Conservation (phyloP, 2,329 filamentous ascomycete species). For the Phialophora macrospora region DNA sequence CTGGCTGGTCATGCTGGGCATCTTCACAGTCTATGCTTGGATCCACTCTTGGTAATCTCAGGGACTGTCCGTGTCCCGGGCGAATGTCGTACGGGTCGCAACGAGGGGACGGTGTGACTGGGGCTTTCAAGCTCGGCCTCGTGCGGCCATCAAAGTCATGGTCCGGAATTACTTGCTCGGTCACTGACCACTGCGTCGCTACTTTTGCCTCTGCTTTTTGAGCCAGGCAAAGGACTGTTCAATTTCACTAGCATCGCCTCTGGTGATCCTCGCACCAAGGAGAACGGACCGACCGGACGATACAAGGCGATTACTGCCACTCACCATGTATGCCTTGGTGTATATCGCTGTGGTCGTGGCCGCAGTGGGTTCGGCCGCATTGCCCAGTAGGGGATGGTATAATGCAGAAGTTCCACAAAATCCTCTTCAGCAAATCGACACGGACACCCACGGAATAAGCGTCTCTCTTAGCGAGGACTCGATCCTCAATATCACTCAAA, state of each 20-base stretch:
- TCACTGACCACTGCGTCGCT: background rate
- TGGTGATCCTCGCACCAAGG: background rate
- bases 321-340: background rate
- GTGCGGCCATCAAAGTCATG: background rate
- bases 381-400: background rate
- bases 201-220: background rate
- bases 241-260: background rate
- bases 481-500: slow-evolving; percentile 23
- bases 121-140: background rate
- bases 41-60: background rate
- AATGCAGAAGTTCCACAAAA: background rate
- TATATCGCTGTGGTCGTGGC: background rate
- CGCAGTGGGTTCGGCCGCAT: background rate
- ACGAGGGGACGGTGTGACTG: slow-evolving; percentile 4
- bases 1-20: background rate
- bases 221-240: background rate
- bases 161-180: background rate
- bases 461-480: slow-evolving; percentile 15
- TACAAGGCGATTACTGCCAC: background rate
- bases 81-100: background rate
- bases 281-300: too few relatives aligned
- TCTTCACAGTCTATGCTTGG: background rate
- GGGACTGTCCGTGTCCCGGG: slow-evolving; percentile 13
- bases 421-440: background rate
- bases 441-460: background rate